Conservation (phyloP, 129 eudicot genomes). For the Flaveria trinervia region DNA sequence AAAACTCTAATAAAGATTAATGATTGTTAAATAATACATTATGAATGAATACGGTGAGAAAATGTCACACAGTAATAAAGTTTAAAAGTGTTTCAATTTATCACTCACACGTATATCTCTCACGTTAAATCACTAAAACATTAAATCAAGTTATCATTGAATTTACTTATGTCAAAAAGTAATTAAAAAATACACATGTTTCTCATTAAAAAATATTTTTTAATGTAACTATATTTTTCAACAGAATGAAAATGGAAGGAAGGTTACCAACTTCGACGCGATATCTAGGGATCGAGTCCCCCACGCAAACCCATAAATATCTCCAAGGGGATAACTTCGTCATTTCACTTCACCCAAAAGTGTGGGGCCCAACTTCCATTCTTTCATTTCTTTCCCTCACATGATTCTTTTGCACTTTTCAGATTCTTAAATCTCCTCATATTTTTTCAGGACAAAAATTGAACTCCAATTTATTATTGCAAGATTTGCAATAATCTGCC, state of each 20-base stretch:
- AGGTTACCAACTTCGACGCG: conserved; percentile 41
- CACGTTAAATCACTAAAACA: too few relatives aligned
- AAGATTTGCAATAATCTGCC: background rate
- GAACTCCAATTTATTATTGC: background rate
- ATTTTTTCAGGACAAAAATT: background rate
- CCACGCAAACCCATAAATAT: conserved; percentile 37
- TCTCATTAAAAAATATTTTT: background rate
- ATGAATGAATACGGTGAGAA: too few relatives aligned
- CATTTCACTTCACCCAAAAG: conserved; percentile 16
- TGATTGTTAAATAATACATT: too few relatives aligned
- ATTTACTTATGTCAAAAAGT: too few relatives aligned
- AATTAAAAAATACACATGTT: too few relatives aligned
- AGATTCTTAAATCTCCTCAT: conserved; percentile 15
- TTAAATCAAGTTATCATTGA: too few relatives aligned
- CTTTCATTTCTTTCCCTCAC: conserved; percentile 26
- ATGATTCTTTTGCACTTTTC: conserved; percentile 43
- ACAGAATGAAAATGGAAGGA: conserved; percentile 11
- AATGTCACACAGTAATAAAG: too few relatives aligned
- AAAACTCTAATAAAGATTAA: too few relatives aligned
- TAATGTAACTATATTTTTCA: background rate
- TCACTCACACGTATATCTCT: too few relatives aligned
- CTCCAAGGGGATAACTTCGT: conserved; percentile 22
- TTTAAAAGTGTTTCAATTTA: too few relatives aligned
- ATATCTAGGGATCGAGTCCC: conserved; percentile 31
- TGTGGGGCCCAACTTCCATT: conserved; percentile 29